Conservation (phyloP, 495 filamentous ascomycete species). For the Thermothielavioides terrestris region DNA sequence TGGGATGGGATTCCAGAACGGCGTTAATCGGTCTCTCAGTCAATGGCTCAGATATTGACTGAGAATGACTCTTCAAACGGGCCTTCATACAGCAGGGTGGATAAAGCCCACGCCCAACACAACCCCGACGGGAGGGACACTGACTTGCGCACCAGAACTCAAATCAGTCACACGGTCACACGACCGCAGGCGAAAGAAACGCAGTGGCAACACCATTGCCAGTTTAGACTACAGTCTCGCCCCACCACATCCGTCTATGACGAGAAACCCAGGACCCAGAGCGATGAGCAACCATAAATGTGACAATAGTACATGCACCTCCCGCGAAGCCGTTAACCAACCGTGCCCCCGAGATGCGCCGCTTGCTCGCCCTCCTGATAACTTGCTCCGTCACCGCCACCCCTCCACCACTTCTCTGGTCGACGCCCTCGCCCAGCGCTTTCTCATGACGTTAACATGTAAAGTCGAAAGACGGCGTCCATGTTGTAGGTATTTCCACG, state of each 20-base stretch:
- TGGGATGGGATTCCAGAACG: too few relatives aligned
- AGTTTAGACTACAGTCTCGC: conserved; percentile 38
- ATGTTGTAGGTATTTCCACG: conserved; percentile 5
- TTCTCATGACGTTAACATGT: neutral
- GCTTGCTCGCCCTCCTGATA: conserved; percentile 18
- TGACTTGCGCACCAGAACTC: too few relatives aligned
- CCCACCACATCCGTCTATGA: conserved; percentile 37
- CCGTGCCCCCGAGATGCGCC: conserved; percentile 23
- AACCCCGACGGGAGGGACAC: too few relatives aligned
- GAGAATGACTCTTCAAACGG: too few relatives aligned
- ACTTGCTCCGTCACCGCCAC: conserved; percentile 6
- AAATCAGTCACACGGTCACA: too few relatives aligned
- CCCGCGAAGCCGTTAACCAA: conserved; percentile 26
- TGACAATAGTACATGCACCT: conserved; percentile 39
- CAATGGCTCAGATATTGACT: too few relatives aligned
- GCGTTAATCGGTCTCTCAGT: too few relatives aligned
- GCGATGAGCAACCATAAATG: conserved; percentile 37
- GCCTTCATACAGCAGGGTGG: too few relatives aligned
- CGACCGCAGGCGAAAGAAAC: neutral
- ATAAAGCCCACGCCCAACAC: too few relatives aligned
- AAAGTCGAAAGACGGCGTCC: conserved; percentile 1
- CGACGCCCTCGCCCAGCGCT: conserved; percentile 10
- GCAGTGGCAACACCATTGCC: conserved; percentile 19
- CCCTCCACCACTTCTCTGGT: conserved; percentile 1
- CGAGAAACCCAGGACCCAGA: conserved; percentile 26